A percentile compares a stretch with the other conserved stretches of the same genome.
phyloP scores from a whole-genome alignment of 2,329 filamentous ascomycete genomes.

The Gaeumannomyces sp. region DNA sequence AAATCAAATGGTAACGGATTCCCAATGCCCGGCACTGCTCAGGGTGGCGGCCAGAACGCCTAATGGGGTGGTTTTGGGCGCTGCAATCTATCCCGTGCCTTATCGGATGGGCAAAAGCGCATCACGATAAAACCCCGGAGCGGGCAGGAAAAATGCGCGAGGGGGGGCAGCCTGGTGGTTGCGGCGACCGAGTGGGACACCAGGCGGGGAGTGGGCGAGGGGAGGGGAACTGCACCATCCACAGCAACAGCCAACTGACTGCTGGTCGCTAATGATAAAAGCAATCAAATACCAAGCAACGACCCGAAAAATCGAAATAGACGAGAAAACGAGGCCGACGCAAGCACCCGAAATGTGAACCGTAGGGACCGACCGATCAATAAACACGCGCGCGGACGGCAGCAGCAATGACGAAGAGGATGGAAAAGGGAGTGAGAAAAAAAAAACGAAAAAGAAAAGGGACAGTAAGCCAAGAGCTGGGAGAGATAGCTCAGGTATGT shows the following conservation, averaged over 20 bases:
- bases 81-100: constrained; percentile 6
- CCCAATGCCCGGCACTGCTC: neutral
- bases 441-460: too few relatives aligned
- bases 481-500: too few relatives aligned
- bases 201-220: neutral
- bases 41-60: neutral
- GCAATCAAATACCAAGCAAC: neutral
- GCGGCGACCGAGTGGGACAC: neutral
- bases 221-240: neutral
- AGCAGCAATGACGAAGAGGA: too few relatives aligned
- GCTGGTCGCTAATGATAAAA: neutral
- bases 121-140: constrained; percentile 16
- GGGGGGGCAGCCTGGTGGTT: neutral
- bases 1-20: neutral
- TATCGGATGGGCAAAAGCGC: constrained; percentile 9
- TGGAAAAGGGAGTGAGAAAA: too few relatives aligned
- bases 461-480: too few relatives aligned
- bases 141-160: constrained; percentile 1
- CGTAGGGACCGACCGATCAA: too few relatives aligned
- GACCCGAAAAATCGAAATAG: neutral
- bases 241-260: neutral
- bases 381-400: too few relatives aligned
- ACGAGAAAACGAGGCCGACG: neutral
- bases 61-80: neutral
- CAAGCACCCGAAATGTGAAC: too few relatives aligned